These are phyloP conservation scores for Glaciozyma martinii DNA, from an alignment of 768 basidiomycete species.

Conservation along the genomic window DNA sequence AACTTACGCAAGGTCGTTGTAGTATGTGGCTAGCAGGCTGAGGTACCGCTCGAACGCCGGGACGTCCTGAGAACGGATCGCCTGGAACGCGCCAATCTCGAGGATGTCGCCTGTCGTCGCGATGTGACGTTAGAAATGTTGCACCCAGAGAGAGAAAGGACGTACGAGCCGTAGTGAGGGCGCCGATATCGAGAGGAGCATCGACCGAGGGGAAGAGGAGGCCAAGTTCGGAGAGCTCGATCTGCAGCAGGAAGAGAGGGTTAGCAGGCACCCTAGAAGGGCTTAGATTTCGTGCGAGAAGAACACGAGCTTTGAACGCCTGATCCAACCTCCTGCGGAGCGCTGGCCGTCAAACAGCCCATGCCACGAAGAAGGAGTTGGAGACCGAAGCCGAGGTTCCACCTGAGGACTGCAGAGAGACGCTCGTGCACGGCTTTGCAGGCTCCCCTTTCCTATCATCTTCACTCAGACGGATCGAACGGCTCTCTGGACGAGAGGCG, in stretches of 20 bases:
- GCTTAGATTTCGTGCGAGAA: too few species aligned
- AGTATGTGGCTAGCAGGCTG: slow-evolving; percentile 80
- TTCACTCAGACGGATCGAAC: background rate
- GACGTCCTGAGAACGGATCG: slow-evolving; percentile 76
- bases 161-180: slow-evolving; percentile 19
- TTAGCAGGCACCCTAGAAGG: background rate
- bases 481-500: background rate
- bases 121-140: background rate
- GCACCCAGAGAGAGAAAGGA: background rate
- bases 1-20: slow-evolving; percentile 68
- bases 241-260: background rate
- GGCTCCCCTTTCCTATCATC: too few species aligned
- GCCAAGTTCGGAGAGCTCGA: slow-evolving; percentile 20
- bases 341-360: background rate
- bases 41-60: slow-evolving; percentile 94
- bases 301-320: too few species aligned
- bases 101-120: slow-evolving; percentile 68
- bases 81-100: slow-evolving; percentile 90
- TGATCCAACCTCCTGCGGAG: background rate
- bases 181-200: slow-evolving; percentile 3
- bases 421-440: too few species aligned
- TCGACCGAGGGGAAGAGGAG: slow-evolving; percentile 20
- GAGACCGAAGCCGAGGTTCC: background rate
- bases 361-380: background rate
- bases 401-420: too few species aligned